Percentiles rank a stretch among this genome's conserved stretches.
These are phyloP conservation scores for Colletotrichum sp. DNA, from an alignment of 2,329 filamentous ascomycete species.

Conservation along the genomic window DNA sequence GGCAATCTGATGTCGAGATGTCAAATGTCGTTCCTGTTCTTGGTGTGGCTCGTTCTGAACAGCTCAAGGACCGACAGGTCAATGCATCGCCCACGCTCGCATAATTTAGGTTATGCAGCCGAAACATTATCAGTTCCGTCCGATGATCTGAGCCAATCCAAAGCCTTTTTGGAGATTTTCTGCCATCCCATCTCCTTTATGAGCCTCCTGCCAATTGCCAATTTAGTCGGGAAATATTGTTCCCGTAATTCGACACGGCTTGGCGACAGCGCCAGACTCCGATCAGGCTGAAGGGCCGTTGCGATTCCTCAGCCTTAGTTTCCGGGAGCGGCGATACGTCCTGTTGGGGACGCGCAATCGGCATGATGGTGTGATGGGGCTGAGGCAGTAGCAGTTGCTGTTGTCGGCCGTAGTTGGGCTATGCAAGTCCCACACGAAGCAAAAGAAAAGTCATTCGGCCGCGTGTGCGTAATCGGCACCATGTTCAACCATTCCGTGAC, in stretches of 20 bases:
- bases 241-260: background rate
- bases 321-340: background rate
- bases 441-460: background rate
- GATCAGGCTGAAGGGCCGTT: background rate
- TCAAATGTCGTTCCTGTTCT: background rate
- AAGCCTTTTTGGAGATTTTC: background rate
- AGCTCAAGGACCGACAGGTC: background rate
- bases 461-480: background rate
- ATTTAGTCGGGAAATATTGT: background rate
- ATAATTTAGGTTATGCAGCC: background rate
- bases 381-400: background rate
- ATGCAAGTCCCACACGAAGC: background rate
- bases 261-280: background rate
- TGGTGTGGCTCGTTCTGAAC: background rate
- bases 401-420: background rate
- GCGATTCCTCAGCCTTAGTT: background rate
- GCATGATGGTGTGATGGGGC: background rate
- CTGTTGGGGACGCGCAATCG: background rate
- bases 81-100: background rate
- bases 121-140: conserved; percentile 8
- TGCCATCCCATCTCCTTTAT: conserved; percentile 4
- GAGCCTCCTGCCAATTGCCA: background rate
- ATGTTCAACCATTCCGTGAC: background rate
- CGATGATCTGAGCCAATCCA: background rate
- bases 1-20: background rate